These are phyloP conservation scores for Hymenoscyphus occultus DNA, from an alignment of 2,329 filamentous ascomycete species.

Conservation along the genomic window DNA sequence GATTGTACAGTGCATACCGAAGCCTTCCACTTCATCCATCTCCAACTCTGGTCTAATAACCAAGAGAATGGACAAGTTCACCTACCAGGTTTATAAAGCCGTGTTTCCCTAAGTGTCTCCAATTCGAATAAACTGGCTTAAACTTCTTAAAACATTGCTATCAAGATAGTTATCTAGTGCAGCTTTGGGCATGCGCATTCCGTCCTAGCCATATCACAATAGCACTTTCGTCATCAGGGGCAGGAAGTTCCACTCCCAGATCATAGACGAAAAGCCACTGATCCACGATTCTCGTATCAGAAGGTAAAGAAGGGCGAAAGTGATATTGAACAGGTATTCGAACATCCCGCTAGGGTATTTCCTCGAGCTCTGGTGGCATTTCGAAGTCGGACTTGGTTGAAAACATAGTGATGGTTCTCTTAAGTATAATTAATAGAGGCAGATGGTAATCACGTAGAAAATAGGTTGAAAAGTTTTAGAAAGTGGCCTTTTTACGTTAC, in stretches of 20 bases:
- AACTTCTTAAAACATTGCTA: neutral
- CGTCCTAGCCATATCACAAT: neutral
- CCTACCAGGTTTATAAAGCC: no score
- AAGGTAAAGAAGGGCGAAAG: neutral
- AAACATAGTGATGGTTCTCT: neutral
- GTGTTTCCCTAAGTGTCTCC: no score
- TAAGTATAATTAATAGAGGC: no score
- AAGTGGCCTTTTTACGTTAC: no score
- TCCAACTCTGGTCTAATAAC: neutral
- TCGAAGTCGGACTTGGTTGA: constrained; percentile 1
- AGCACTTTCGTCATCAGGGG: neutral
- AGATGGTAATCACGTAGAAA: no score
- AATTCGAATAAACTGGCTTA: no score
- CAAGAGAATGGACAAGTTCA: no score
- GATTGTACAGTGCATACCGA: neutral
- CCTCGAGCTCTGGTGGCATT: neutral
- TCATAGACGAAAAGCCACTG: neutral
- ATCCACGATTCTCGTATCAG: neutral
- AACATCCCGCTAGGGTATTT: neutral
- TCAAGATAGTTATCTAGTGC: neutral
- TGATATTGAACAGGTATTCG: neutral
- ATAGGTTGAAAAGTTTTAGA: no score
- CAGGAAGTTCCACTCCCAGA: neutral
- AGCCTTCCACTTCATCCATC: neutral
- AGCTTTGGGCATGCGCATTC: neutral